Base-by-base conservation (phyloP, 2,329 filamentous ascomycete genomes). In the Aspergillus melleus region DNA sequence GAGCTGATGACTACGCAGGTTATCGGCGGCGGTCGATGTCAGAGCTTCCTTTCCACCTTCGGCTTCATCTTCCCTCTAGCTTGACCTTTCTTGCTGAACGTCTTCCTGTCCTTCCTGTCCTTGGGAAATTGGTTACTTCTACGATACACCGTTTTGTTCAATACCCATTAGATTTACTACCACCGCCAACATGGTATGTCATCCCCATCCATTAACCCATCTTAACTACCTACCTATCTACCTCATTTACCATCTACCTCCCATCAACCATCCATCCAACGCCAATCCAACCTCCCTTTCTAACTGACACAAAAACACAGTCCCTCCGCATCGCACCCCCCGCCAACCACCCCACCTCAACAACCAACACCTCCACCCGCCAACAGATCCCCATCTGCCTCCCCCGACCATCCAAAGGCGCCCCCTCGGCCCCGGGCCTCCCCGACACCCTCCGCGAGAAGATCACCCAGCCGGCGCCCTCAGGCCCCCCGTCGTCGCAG, bases 381-480 rank as follows among this genome's bases (percentile, higher is more conserved):
- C 81, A 71, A 57, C 54, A 64, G 70, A 60, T 71, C 54, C 57
- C 66, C 50, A 81, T 81, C 67, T 82, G 86, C 76, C 80, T 83
- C 68, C 70, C 69, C 68, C 70, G 83, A 59, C 77, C 84, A 73
- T 84, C 83, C 66, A 84, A 85, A 69, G 87, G 86, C 58, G 95
- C 95, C 4, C 95, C 95, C 68, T 97, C 94, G 1, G 94, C 92
- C 16, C 93, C 93, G 0, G 94, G 94, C 68, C 84, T 98, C 65
- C 93, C 96, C 84, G 95, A 98, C 82, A 93, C 90, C 19, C 90
- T 99, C 69, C 93, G 95, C 72, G 83, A 88, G 64, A 92, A 93
- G 78, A 84, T 96, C 66, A 87, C 87, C 68, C 88, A 86, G n/a
- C 81, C 81, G 53, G 76, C 85, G 57, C 69, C 77, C 66, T 74